Evolutionary conservation across 192 early-diverging fungal genomes (phyloP), one percentile per base, ranked within the genome.

Genomic region (Coemansia sp.): DNA sequence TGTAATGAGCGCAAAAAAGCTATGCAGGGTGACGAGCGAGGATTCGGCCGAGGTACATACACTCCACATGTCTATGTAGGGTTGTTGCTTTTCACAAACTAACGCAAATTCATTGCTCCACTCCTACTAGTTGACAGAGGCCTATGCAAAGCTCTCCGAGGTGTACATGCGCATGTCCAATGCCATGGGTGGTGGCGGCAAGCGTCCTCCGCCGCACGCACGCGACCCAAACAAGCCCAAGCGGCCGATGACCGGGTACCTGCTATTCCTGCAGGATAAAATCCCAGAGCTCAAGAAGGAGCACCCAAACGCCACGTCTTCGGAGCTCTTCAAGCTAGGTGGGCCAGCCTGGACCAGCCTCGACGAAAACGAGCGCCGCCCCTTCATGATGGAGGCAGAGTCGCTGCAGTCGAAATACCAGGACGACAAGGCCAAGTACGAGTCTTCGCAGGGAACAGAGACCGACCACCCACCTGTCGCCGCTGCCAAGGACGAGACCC

Each of bases 81-180:
- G n/a, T n/a, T n/a, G n/a, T n/a, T n/a, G n/a, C n/a, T n/a, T n/a
- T n/a, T n/a, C n/a, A n/a, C n/a, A n/a, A n/a, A n/a, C n/a, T n/a
- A n/a, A n/a, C n/a, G n/a, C n/a, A n/a, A n/a, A n/a, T n/a, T n/a
- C n/a, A n/a, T n/a, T n/a, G n/a, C n/a, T n/a, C n/a, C n/a, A n/a
- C 24, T 24, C 15, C 3, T 27, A 4, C 24, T 50, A 50, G 46
- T 12, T 50, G 24, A 50, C 46, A 5, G 46, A 50, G 46, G 46
- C 46, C 24, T 50, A 50, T 14, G 46, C 46, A 19, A 50, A 50
- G 19, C 46, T 50, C 5, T 50, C 46, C 4, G 46, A 50, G 27
- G 46, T 50, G 12, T 50, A 50, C 15, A 50, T 50, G 46, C 46
- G 46, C 46, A 50, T 50, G 46, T 27, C 46, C 12, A 27, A 50